These are phyloP conservation scores for Eucalyptus globulus DNA, from an alignment of 345 rosid species.

Conservation along the genomic window DNA sequence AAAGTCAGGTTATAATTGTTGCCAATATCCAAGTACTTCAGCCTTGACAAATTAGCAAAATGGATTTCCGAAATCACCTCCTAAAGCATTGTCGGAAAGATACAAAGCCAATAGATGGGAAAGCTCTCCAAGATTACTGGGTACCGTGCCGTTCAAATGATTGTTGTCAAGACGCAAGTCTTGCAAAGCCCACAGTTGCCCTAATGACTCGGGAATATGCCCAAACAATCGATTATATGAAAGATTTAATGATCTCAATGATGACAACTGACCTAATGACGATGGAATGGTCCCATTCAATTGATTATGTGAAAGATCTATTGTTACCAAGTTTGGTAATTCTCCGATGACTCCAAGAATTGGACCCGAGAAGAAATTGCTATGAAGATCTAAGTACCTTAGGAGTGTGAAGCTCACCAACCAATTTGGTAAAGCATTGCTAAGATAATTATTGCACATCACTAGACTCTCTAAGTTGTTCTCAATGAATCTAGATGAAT, in stretches of 20 bases:
- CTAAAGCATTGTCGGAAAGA: neutral
- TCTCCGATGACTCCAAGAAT: neutral
- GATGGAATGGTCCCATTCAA: neutral
- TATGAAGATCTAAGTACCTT: neutral
- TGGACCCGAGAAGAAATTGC: neutral
- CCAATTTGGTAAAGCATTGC: neutral
- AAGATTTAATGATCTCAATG: neutral
- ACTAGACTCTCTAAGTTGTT: neutral
- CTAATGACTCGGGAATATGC: neutral
- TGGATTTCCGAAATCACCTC: neutral
- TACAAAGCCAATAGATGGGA: neutral
- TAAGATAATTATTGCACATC: too few species aligned
- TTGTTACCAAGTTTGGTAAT: neutral
- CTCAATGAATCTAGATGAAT: neutral
- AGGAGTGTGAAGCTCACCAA: neutral
- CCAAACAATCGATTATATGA: too few species aligned
- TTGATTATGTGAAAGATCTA: neutral
- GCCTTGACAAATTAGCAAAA: neutral
- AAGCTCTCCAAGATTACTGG: neutral
- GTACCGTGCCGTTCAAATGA: neutral
- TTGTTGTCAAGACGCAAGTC: neutral
- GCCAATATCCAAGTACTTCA: neutral
- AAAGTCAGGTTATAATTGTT: neutral
- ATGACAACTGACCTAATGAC: neutral
- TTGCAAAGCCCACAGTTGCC: neutral